Conservation (phyloP, 2,329 filamentous ascomycete species). For the Exophiala sp. region DNA sequence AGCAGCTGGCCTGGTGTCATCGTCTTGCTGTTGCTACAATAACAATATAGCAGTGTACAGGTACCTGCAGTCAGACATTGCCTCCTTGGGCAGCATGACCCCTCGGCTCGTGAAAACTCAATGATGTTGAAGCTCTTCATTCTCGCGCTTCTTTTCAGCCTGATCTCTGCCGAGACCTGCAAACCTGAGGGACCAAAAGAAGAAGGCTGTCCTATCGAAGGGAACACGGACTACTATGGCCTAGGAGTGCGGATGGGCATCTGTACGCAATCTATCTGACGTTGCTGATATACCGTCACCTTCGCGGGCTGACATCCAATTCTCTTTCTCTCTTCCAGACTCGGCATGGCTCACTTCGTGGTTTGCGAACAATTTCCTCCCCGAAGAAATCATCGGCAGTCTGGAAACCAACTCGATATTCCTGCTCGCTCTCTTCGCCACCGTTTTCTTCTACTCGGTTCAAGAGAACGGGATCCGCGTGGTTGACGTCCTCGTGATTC, state of each 20-base stretch:
- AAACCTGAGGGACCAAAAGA: slow-evolving; percentile 1
- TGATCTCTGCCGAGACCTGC: background rate
- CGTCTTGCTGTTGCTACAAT: background rate
- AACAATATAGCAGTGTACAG: no score
- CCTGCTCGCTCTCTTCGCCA: slow-evolving; percentile 14
- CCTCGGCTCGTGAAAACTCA: background rate
- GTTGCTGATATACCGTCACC: no score
- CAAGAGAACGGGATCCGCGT: slow-evolving; percentile 9
- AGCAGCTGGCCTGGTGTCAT: no score
- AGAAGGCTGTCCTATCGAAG: slow-evolving; percentile 3
- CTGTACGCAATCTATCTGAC: slow-evolving; percentile 20
- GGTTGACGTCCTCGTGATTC: slow-evolving; percentile 18
- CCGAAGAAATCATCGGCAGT: slow-evolving; percentile 14
- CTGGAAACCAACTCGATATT: slow-evolving; percentile 25
- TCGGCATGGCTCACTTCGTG: slow-evolving; percentile 23
- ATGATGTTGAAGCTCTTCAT: background rate
- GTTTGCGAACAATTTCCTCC: slow-evolving; percentile 24
- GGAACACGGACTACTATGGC: slow-evolving; percentile 23
- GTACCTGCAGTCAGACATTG: no score
- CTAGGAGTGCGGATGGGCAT: slow-evolving; percentile 26
- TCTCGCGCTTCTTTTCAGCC: background rate
- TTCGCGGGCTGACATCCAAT: no score
- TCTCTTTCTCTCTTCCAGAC: slow-evolving; percentile 2
- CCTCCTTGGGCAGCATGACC: background rate
- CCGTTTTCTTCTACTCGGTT: slow-evolving; percentile 12